Evolutionary conservation across 2,329 filamentous ascomycete genomes (phyloP).

Genomic region (Huntiella bhutanensis): DNA sequence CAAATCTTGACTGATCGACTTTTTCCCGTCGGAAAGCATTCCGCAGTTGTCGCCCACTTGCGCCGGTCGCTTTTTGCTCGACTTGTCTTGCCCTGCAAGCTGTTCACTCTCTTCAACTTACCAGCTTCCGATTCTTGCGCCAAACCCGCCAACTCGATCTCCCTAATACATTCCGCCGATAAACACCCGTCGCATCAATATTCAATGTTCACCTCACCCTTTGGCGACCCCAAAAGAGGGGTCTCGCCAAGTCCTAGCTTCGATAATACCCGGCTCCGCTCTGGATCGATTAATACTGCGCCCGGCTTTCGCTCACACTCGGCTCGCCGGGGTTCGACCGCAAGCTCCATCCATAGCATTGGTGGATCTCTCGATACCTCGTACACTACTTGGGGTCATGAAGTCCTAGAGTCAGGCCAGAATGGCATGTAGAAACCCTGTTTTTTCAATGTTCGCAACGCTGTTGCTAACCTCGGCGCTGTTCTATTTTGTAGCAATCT

Average conservation of each 20-base stretch:
- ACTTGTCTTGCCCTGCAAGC: not conserved
- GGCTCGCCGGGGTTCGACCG: constrained; percentile 51
- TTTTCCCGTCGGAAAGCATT: too few relatives aligned
- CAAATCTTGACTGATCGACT: too few relatives aligned
- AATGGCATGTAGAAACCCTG: constrained; percentile 42
- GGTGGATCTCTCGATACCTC: constrained; percentile 64
- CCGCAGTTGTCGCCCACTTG: too few relatives aligned
- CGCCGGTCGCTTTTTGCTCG: too few relatives aligned
- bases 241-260: constrained; percentile 9
- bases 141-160: not conserved
- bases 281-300: not conserved
- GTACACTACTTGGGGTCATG: constrained; percentile 33
- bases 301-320: constrained; percentile 23
- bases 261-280: constrained; percentile 1
- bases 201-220: constrained; percentile 7
- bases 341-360: constrained; percentile 75
- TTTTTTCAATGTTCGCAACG: not conserved
- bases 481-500: constrained; percentile 46
- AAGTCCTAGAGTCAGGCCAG: constrained; percentile 53
- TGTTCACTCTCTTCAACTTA: not conserved
- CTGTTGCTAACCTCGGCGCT: not conserved
- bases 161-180: not conserved
- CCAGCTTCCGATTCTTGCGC: not conserved
- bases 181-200: too few relatives aligned
- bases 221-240: constrained; percentile 5